Base-by-base conservation (phyloP, 202 grass and related monocot genomes). In the Zoysia matrella region DNA sequence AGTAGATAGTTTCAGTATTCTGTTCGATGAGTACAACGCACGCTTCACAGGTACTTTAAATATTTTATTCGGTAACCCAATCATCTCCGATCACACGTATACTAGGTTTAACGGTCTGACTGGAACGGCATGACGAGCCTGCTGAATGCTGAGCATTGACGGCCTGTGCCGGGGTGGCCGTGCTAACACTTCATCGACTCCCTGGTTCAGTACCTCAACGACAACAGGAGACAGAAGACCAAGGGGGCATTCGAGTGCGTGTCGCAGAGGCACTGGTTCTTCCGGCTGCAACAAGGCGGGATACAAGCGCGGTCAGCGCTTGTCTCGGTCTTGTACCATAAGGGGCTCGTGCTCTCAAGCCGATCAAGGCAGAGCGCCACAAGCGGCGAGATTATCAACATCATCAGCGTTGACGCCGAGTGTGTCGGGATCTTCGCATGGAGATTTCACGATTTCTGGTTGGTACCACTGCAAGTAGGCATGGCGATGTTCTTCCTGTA, bases 191-290 rank as follows among this genome's bases (percentile, higher is more conserved):
- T 98, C 69, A 98, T 98, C 22, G 86, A 94, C 64, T 93, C 83
- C 53, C 75, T 98, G 51, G 92, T 98, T 7, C 92, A 91, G 53
- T 94, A 98, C 86, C 88, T 98, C 45, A 94, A 93, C 76, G 95
- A 86, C 62, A 82, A 82, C 41, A 49, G 80, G 30, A 77, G 65
- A 54, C 91, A 88, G 63, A 79, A 86, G 2, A 88, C 80, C 57
- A 84, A 86, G 82, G 92, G 95, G 75, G 64, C 82, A 47, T 75
- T 98, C 11, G 95, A 94, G 89, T 87, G 95, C 82, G 16, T 98
- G 72, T 84, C 90, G 10, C 82, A 88, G 47, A 74, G 82, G 80
- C 94, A 94, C 82, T 94, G 91, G 89, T 89, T 74, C 74, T 94
- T 94, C 86, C 74, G 89, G 47, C 8, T 94, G 6, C 82, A 97